These are phyloP conservation scores for Volvox carteri DNA, from an alignment of 163 green algal genomes.

Conservation along the genomic window DNA sequence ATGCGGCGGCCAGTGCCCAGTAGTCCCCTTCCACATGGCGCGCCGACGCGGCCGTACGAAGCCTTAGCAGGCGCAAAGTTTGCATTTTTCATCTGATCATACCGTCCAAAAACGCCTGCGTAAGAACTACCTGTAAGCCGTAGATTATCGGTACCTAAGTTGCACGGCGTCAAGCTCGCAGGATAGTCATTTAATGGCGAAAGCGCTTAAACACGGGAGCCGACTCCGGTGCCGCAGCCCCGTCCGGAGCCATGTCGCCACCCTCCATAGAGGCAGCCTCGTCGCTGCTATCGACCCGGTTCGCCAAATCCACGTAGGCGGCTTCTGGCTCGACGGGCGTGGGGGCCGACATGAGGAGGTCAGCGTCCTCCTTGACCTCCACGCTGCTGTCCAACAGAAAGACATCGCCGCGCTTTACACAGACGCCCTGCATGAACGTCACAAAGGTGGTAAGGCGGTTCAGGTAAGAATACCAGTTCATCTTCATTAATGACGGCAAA, in stretches of 20 bases:
- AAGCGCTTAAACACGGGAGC: constrained; percentile 13
- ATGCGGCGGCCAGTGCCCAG: neutral
- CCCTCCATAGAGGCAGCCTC: constrained; percentile 6
- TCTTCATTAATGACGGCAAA: too few relatives aligned
- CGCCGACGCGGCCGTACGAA: neutral
- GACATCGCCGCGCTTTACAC: constrained; percentile 49
- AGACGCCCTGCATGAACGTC: constrained; percentile 21
- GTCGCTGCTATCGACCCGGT: constrained; percentile 12
- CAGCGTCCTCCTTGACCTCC: neutral
- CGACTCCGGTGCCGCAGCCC: neutral
- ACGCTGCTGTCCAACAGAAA: constrained; percentile 17
- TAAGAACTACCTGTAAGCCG: too few relatives aligned
- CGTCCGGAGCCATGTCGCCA: neutral
- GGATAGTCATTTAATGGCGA: constrained; percentile 4
- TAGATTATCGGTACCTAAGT: too few relatives aligned
- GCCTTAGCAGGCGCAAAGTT: too few relatives aligned
- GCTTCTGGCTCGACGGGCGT: constrained; percentile 43
- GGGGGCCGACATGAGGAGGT: constrained; percentile 14
- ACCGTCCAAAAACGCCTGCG: too few relatives aligned
- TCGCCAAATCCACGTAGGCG: constrained; percentile 25
- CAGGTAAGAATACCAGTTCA: too few relatives aligned
- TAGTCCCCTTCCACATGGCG: neutral
- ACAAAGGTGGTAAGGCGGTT: too few relatives aligned
- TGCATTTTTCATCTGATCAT: too few relatives aligned
- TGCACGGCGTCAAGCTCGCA: too few relatives aligned